Base-by-base conservation (phyloP, 768 basidiomycete genomes). In the Amanita jacksonii region DNA sequence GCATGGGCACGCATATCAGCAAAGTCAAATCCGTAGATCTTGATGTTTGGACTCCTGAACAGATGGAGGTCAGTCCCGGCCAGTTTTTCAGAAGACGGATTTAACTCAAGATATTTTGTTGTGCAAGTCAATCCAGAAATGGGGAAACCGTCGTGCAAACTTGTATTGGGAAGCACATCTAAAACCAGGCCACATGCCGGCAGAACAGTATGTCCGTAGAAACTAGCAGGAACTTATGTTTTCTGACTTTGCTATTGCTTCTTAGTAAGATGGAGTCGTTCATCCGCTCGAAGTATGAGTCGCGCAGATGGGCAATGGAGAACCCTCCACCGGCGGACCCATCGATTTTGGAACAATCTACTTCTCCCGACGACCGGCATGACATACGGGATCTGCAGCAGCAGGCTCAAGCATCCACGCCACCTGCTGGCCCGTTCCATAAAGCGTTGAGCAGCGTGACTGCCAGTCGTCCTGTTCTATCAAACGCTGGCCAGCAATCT, bases 1-100 rank as follows among this genome's bases (percentile, higher is more conserved):
- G 89, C 31, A 92, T 99, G 90, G 94, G 94, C 48, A 97, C 94
- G 0, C 94, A 99, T 62, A 96, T 98, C 62, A 88, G 86, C 65
- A 88, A 85, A 58, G 87, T 99, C 59, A 96, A 96, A 58, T 94
- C 91, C 2, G 88, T 99, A 43, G 94, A 99, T 65, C 79, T 99
- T 43, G 94, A 99, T 55, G 78, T 86, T 13, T 99, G 94, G 94
- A 94, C 90, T 6, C 89, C 90, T 2, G 92, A 97, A 50, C 94
- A 99, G 66, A 93, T 99, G 85, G 79, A 82, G 66, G 92, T 91
- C 53, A 49, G 74, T 22, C 20, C 22, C 37, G 18, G 34, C 28
- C 19, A 30, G 44, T 18, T 23, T 19, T 15, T 36, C 43, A 39
- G 9, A 43, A 38, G 0, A 23, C 16, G 18, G 22, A 33, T 47